Conservation (phyloP, 768 basidiomycete genomes). For the Artomyces pyxidatus region DNA sequence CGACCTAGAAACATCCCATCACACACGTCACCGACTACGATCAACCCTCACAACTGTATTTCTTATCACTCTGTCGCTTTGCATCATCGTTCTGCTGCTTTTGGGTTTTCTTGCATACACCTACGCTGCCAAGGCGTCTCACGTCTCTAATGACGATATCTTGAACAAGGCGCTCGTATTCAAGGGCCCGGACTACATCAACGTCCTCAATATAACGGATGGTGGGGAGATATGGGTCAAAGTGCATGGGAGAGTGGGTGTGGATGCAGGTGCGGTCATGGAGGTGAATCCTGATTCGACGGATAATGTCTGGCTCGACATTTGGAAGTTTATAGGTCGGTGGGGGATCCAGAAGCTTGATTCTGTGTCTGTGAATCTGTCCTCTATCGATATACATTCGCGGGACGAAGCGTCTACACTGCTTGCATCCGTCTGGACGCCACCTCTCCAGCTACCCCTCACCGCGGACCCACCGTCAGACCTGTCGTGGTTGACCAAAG, state of each 20-base stretch:
- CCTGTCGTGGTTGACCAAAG: constrained; percentile 8
- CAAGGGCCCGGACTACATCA: constrained; percentile 51
- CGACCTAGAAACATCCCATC: constrained; percentile 17
- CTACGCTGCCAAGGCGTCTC: constrained; percentile 50
- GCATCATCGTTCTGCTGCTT: constrained; percentile 35
- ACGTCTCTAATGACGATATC: constrained; percentile 49
- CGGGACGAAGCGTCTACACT: constrained; percentile 28
- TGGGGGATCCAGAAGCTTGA: constrained; percentile 55
- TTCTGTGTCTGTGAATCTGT: constrained; percentile 45
- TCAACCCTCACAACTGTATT: constrained; percentile 41
- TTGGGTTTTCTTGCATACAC: constrained; percentile 53
- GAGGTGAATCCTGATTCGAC: constrained; percentile 41
- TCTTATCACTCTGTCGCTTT: constrained; percentile 44
- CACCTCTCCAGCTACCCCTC: constrained; percentile 44
- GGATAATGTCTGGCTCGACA: constrained; percentile 35
- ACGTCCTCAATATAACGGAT: constrained; percentile 53
- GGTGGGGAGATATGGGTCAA: constrained; percentile 53
- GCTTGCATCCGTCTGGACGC: constrained; percentile 40
- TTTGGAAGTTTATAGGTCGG: constrained; percentile 63
- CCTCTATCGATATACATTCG: constrained; percentile 22
- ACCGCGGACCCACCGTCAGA: constrained; percentile 9
- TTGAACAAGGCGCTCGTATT: constrained; percentile 47
- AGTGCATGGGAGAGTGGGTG: constrained; percentile 48
- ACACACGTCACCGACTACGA: constrained; percentile 23
- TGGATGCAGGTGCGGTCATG: constrained; percentile 59